phyloP scores from a whole-genome alignment of 805 yeast genomes.

The Starmerella asiatica region DNA sequence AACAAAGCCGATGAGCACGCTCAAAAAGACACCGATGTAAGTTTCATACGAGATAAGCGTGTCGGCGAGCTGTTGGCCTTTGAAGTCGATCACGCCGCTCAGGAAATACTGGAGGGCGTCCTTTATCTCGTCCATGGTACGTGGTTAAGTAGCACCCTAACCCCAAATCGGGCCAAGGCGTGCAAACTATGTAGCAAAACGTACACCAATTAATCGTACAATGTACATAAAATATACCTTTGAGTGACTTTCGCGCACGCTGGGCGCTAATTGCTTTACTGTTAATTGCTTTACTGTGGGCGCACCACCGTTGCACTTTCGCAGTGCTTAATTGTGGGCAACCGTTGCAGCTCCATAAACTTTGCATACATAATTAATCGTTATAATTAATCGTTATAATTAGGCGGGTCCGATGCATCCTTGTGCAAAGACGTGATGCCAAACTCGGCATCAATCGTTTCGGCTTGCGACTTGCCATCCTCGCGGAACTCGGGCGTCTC shows the following conservation, averaged over 20 bases:
- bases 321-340: no score
- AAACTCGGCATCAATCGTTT: constrained; percentile 19
- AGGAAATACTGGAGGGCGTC: constrained; percentile 7
- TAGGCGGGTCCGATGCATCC: constrained; percentile 23
- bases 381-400: constrained; percentile 23
- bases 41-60: constrained; percentile 1
- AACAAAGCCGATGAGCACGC: constrained; percentile 13
- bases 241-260: no score
- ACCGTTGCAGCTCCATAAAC: no score
- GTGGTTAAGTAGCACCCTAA: no score
- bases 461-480: constrained; percentile 16
- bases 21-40: constrained; percentile 13
- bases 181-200: no score
- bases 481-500: constrained; percentile 41
- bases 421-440: constrained; percentile 20
- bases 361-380: no score
- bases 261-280: no score
- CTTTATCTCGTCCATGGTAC: constrained; percentile 17
- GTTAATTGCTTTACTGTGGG: no score
- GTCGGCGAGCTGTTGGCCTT: constrained; percentile 19
- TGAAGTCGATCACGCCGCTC: constrained; percentile 22
- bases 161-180: no score
- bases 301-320: no score
- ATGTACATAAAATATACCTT: no score
- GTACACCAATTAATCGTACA: no score